A percentile compares a stretch with the other conserved stretches of the same genome.
Evolutionary conservation across 169 alveolate genomes (phyloP).

Genomic region (Eimeria nieschulzi): DNA sequence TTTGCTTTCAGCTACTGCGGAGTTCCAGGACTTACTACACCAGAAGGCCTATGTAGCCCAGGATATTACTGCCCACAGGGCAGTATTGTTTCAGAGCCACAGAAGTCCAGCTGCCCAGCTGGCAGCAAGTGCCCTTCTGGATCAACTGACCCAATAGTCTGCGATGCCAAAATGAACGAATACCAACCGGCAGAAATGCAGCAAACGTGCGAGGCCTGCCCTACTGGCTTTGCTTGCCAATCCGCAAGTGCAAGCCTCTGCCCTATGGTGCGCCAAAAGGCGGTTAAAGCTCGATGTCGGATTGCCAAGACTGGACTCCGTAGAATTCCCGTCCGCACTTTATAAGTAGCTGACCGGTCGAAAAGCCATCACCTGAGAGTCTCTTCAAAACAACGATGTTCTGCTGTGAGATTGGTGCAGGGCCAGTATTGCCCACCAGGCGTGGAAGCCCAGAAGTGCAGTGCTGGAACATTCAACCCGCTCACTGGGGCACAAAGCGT

Average conservation of each 20-base stretch:
- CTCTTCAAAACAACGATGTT: too few species aligned
- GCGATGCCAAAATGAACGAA: slow-evolving; percentile 39
- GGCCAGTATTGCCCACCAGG: slow-evolving; percentile 63
- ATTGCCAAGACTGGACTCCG: too few species aligned
- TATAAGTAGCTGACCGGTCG: too few species aligned
- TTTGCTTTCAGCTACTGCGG: slow-evolving; percentile 58
- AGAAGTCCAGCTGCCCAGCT: slow-evolving; percentile 31
- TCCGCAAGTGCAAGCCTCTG: slow-evolving; percentile 23
- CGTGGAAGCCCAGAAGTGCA: slow-evolving; percentile 42
- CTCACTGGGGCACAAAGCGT: slow-evolving; percentile 13
- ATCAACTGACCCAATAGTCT: slow-evolving; percentile 4
- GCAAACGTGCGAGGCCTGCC: slow-evolving; percentile 40
- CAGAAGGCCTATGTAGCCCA: slow-evolving; percentile 22
- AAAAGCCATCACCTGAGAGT: too few species aligned
- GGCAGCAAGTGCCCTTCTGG: slow-evolving; percentile 57
- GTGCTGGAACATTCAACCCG: slow-evolving; percentile 58
- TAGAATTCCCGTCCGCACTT: too few species aligned
- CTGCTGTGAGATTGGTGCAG: not conserved
- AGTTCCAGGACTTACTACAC: slow-evolving; percentile 12
- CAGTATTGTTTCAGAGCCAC: slow-evolving; percentile 32
- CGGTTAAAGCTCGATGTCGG: too few species aligned
- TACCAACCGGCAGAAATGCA: slow-evolving; percentile 40
- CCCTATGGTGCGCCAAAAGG: slow-evolving; percentile 6
- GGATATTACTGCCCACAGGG: slow-evolving; percentile 60
- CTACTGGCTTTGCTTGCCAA: slow-evolving; percentile 50